A percentile compares a stretch with the other conserved stretches of the same genome.
Conservation (phyloP, 257 asterid genomes). For the Nicotiana noctiflora region DNA sequence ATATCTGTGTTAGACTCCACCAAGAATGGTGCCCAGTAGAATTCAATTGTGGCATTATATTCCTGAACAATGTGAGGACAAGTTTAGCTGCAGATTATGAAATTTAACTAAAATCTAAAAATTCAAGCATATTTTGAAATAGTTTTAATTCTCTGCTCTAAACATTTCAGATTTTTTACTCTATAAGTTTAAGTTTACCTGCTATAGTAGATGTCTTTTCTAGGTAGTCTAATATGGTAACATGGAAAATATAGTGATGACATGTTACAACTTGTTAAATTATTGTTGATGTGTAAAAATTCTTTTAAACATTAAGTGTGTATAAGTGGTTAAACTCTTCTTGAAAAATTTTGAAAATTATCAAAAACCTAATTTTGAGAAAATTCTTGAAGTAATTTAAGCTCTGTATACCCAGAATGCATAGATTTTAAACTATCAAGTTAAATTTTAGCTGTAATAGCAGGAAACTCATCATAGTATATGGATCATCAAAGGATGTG, state of each 20-base stretch:
- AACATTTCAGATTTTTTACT: neutral
- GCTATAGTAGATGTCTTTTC: neutral
- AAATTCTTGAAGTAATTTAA: too few relatives aligned
- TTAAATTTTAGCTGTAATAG: too few relatives aligned
- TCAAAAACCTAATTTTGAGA: too few relatives aligned
- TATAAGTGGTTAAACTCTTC: neutral
- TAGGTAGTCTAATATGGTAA: too few relatives aligned
- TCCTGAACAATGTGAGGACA: conserved; percentile 29
- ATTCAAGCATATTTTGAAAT: neutral
- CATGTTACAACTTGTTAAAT: neutral
- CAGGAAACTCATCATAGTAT: too few relatives aligned
- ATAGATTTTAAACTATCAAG: too few relatives aligned
- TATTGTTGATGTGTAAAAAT: neutral
- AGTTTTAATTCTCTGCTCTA: neutral
- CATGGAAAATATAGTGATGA: neutral
- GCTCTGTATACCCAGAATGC: too few relatives aligned
- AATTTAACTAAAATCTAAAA: neutral
- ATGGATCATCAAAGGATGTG: too few relatives aligned
- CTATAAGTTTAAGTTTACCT: neutral
- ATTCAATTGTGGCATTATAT: conserved; percentile 64
- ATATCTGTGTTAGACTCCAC: conserved; percentile 78
- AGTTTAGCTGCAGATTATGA: neutral
- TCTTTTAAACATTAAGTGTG: too few relatives aligned
- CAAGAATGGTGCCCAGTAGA: conserved; percentile 19
- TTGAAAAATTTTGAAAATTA: neutral